These are phyloP conservation scores for Pneumocystis sp. DNA, from an alignment of 1,139 yeast genomes.

Conservation along the genomic window DNA sequence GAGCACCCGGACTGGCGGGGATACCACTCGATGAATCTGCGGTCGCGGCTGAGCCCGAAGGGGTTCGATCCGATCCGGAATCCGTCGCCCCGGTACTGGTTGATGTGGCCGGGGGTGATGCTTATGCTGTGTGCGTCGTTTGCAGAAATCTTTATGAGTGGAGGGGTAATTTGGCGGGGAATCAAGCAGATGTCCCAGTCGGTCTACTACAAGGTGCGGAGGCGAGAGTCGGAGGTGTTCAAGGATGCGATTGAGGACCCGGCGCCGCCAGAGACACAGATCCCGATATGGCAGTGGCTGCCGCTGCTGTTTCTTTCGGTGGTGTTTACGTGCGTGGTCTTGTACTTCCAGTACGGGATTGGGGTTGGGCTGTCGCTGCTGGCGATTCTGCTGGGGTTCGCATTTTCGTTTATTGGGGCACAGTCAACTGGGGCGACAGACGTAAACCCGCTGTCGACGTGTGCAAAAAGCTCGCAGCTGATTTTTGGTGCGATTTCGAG, in stretches of 20 bases:
- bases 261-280: slow-evolving; percentile 5
- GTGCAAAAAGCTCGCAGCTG: slow-evolving; percentile 10
- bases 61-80: slow-evolving; percentile 5
- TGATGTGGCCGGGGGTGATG: slow-evolving; percentile 10
- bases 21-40: slow-evolving; percentile 1
- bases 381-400: slow-evolving; percentile 8
- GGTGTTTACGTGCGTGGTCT: slow-evolving; percentile 10
- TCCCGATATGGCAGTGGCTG: slow-evolving; percentile 11
- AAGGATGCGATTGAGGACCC: background rate
- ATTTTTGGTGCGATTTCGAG: slow-evolving; percentile 10
- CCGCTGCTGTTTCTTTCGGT: slow-evolving; percentile 4
- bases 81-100: slow-evolving; percentile 12
- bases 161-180: slow-evolving; percentile 5
- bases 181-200: slow-evolving; percentile 3
- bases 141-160: slow-evolving; percentile 10
- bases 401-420: slow-evolving; percentile 10
- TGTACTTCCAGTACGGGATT: slow-evolving; percentile 7
- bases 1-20: slow-evolving; percentile 4
- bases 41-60: background rate
- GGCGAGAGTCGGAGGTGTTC: background rate
- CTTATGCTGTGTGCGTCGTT: slow-evolving; percentile 12
- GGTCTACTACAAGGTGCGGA: slow-evolving; percentile 2
- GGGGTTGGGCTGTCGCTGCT: slow-evolving; percentile 7
- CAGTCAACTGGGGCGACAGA: slow-evolving; percentile 12
- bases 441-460: slow-evolving; percentile 11